Evolutionary conservation across 164 flowering plant species (phyloP), one percentile per base, ranked within the genome.

Genomic region (Stephania japonica): DNA sequence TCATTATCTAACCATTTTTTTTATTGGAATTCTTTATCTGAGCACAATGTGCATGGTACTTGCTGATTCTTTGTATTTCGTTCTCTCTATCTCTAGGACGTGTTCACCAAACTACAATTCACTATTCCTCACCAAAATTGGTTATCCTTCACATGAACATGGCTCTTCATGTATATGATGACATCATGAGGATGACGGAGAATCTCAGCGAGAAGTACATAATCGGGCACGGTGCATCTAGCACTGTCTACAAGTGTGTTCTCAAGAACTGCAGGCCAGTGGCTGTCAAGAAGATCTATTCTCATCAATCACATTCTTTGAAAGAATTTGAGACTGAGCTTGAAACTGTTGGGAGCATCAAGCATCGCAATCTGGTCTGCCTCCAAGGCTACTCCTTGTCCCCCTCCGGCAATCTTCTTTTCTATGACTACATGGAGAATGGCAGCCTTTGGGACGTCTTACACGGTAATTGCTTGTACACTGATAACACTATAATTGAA

Each of bases 131-230:
- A 0, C 98, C 99, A 8, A 96, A 93, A 86, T 83, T 96, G 72
- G 99, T 96, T 69, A 93, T 96, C 78, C 97, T 93, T 65, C 84
- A 93, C 86, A 90, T 96, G 98, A 93, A 96, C 76, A 87, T 96
- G 99, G 98, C 99, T 9, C 94, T 96, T 61, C 99, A 96, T 74
- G 91, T 90, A 5, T 93, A 93, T 10, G 99, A 96, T 43, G 98
- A 96, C 79, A 96, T 96, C 43, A 96, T 96, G 99, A 84, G 98
- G 81, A 96, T 96, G 98, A 96, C 99, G 0, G 99, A 96, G 85
- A 96, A 92, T 78, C 70, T 96, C 76, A 93, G 87, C 76, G 99
- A 93, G 84, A 93, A 92, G 80, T 89, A 93, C 42, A 89, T 96
- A 63, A 96, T 96, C 69, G 99, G 99, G 8, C 86, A 85, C 80